phyloP scores from a whole-genome alignment of 2,329 filamentous ascomycete species.

The Trichoderma koningiopsis region DNA sequence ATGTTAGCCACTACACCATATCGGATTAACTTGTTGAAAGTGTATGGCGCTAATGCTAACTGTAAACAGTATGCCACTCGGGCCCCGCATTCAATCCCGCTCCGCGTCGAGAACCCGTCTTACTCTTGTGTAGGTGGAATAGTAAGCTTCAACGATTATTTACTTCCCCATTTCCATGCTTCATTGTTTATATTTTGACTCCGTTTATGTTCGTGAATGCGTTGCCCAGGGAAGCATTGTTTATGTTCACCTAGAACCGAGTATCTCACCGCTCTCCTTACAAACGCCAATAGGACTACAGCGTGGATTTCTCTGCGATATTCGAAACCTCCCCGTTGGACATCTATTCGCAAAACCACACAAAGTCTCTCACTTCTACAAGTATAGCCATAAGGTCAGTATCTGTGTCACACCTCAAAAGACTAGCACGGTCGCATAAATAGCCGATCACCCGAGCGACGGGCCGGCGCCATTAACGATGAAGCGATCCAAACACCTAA shows the following conservation, averaged over 20 bases:
- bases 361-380: neutral
- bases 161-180: neutral
- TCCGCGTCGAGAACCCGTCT: neutral
- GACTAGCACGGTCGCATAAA: neutral
- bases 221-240: neutral
- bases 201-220: neutral
- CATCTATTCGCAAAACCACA: neutral
- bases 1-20: slow-evolving; percentile 44
- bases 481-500: slow-evolving; percentile 1
- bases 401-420: too few species aligned
- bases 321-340: neutral
- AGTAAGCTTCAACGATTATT: neutral
- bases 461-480: slow-evolving; percentile 13
- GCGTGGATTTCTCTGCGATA: neutral
- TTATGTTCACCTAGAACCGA: neutral
- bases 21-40: slow-evolving; percentile 31
- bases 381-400: neutral
- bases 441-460: slow-evolving; percentile 16
- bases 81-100: neutral
- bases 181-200: neutral
- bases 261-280: neutral
- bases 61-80: neutral
- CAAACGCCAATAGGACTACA: neutral
- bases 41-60: fast-evolving
- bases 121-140: neutral